These are phyloP conservation scores for Brassica balearica DNA, from an alignment of 441 rosid species.

Conservation along the genomic window DNA sequence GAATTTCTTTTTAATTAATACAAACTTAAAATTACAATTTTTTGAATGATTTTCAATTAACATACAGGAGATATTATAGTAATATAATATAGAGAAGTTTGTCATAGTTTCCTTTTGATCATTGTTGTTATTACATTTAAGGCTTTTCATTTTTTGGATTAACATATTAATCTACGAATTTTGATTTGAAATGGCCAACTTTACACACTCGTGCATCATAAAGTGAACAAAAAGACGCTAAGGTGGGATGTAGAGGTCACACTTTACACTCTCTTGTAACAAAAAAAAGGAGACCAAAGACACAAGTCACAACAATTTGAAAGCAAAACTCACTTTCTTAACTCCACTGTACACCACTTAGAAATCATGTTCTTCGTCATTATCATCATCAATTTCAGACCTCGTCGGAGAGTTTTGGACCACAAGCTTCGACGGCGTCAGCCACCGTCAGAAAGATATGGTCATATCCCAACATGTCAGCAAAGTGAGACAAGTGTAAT, in stretches of 20 bases:
- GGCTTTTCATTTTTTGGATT: too few species aligned
- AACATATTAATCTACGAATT: too few species aligned
- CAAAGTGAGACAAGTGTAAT: slow-evolving; percentile 69
- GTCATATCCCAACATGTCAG: slow-evolving; percentile 60
- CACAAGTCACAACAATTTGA: not conserved
- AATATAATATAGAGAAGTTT: too few species aligned
- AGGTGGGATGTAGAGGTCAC: not conserved
- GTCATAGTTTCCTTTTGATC: too few species aligned
- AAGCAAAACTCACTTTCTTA: slow-evolving; percentile 25
- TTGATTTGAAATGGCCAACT: too few species aligned
- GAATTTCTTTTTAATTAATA: too few species aligned
- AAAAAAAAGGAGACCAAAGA: slow-evolving; percentile 3
- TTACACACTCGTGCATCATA: too few species aligned
- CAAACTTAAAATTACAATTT: too few species aligned
- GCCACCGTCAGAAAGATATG: slow-evolving; percentile 85
- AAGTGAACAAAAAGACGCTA: too few species aligned
- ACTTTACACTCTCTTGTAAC: slow-evolving; percentile 3
- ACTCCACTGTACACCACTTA: slow-evolving; percentile 35
- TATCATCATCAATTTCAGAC: slow-evolving; percentile 43
- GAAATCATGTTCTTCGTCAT: slow-evolving; percentile 17
- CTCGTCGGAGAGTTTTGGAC: slow-evolving; percentile 56
- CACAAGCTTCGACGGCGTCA: slow-evolving; percentile 75
- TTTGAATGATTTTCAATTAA: too few species aligned
- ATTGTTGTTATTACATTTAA: too few species aligned
- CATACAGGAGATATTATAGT: too few species aligned